phyloP scores from a whole-genome alignment of 78 protist genomes.

The Creolimax fragrantissima region DNA sequence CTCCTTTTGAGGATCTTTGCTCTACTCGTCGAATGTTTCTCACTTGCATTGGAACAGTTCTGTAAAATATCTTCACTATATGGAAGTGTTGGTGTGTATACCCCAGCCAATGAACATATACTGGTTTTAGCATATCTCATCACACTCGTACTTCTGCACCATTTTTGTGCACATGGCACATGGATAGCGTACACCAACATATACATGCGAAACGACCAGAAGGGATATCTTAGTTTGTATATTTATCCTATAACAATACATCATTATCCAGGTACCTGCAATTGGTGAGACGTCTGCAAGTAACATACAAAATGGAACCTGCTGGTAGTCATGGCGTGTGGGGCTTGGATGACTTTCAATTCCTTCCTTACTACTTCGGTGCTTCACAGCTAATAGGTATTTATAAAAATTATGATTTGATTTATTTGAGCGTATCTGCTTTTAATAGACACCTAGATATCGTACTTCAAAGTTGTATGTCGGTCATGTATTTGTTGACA shows the following conservation, averaged over 20 bases:
- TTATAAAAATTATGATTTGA: too few relatives aligned
- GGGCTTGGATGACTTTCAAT: constrained; percentile 92
- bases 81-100: neutral
- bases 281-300: constrained; percentile 61
- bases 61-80: neutral
- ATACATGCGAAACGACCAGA: too few relatives aligned
- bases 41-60: neutral
- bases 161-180: too few relatives aligned
- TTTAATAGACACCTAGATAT: neutral
- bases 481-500: neutral
- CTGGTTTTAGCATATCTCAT: neutral
- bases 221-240: too few relatives aligned
- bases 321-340: constrained; percentile 96
- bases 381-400: constrained; percentile 69
- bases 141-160: too few relatives aligned
- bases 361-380: constrained; percentile 82
- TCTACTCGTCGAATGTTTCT: neutral
- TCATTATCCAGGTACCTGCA: constrained; percentile 42
- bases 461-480: neutral
- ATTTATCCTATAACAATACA: too few relatives aligned
- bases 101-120: neutral
- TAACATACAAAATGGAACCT: constrained; percentile 81
- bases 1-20: neutral
- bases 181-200: too few relatives aligned
- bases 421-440: neutral